Evolutionary conservation across 768 basidiomycete species (phyloP).

Genomic region (Pleurotus pulmonarius): DNA sequence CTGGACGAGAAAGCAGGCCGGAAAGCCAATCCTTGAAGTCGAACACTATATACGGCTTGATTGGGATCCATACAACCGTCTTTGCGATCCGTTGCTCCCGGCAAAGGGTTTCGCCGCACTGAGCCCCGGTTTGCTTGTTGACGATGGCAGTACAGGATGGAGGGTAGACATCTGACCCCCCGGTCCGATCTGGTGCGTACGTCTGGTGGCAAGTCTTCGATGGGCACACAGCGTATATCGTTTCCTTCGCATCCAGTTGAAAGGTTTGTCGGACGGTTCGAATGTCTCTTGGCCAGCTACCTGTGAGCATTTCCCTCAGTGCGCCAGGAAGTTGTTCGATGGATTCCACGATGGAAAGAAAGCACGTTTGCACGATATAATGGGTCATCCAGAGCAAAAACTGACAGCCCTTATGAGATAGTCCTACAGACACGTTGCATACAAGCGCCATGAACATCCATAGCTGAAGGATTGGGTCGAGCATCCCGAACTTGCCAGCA

Average conservation of each 20-base stretch:
- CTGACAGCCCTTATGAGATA: background rate
- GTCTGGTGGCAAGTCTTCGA: background rate
- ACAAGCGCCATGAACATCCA: background rate
- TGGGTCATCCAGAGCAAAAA: background rate
- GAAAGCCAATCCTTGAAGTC: constrained; percentile 25
- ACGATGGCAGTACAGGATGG: background rate
- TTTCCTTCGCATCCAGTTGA: background rate
- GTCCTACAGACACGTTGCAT: background rate
- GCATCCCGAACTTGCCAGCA: background rate
- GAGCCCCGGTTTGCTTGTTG: background rate
- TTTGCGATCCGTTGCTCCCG: background rate
- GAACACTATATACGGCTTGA: constrained; percentile 16
- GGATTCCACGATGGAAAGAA: background rate
- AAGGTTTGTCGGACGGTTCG: background rate
- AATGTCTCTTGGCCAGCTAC: background rate
- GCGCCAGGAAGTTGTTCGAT: background rate
- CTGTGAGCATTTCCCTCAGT: background rate
- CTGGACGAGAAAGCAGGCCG: constrained; percentile 17
- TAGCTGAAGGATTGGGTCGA: background rate
- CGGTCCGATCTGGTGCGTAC: background rate
- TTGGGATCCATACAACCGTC: constrained; percentile 10
- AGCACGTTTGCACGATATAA: background rate
- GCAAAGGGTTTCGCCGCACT: background rate
- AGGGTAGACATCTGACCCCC: background rate
- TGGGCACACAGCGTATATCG: background rate